These are phyloP conservation scores for Penicillium pancosmium DNA, from an alignment of 495 filamentous ascomycete species.

Conservation along the genomic window DNA sequence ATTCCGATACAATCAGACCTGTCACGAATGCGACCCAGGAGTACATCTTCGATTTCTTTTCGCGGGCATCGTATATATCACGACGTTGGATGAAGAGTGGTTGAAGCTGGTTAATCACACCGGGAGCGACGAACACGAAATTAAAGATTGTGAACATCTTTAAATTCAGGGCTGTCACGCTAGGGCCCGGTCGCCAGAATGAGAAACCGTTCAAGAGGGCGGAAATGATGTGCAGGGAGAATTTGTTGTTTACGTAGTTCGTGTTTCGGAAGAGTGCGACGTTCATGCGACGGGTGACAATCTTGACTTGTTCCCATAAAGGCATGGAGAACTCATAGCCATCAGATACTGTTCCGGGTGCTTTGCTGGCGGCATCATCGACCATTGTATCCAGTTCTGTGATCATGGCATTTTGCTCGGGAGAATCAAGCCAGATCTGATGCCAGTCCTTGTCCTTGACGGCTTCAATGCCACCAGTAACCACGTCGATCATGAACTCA, in stretches of 20 bases:
- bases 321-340: slow-evolving; percentile 60
- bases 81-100: slow-evolving; percentile 57
- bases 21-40: slow-evolving; percentile 56
- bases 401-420: slow-evolving; percentile 44
- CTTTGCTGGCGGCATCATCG: slow-evolving; percentile 36
- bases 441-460: slow-evolving; percentile 58
- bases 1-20: slow-evolving; percentile 52
- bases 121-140: slow-evolving; percentile 53
- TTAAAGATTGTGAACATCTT: slow-evolving; percentile 51
- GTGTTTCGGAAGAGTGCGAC: slow-evolving; percentile 62
- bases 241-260: slow-evolving; percentile 68
- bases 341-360: slow-evolving; percentile 37
- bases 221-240: slow-evolving; percentile 42
- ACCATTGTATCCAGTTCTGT: slow-evolving; percentile 61
- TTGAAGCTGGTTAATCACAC: slow-evolving; percentile 54
- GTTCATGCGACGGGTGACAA: slow-evolving; percentile 61
- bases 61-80: slow-evolving; percentile 53
- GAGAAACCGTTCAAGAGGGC: slow-evolving; percentile 46
- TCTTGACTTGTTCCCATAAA: slow-evolving; percentile 55
- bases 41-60: slow-evolving; percentile 57
- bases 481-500: slow-evolving; percentile 92
- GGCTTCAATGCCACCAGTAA: slow-evolving; percentile 40
- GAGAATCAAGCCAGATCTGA: slow-evolving; percentile 64
- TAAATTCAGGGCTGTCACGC: slow-evolving; percentile 31
- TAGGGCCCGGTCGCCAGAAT: slow-evolving; percentile 39